Base-by-base conservation (phyloP, 2,329 filamentous ascomycete genomes). In the Ophiostoma montium region DNA sequence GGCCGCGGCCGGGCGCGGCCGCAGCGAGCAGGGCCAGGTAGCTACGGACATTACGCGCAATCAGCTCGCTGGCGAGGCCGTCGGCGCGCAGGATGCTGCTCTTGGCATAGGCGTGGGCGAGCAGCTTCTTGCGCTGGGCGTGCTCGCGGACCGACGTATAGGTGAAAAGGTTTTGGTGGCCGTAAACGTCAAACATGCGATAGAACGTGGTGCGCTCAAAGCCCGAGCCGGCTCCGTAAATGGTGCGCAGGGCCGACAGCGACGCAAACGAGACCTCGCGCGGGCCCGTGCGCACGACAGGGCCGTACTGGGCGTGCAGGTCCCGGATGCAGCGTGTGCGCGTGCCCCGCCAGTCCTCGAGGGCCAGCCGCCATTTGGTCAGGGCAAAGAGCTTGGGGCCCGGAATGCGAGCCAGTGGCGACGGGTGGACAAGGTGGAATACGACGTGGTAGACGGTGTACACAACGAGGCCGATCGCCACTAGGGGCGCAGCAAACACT, bases 101-200 rank as follows among this genome's bases (percentile, higher is more conserved):
- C 50, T 77, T 78, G 1, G 73, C 69, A 50, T 77, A 78, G 0
- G 69, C 67, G 51, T 75, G 69, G 4, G 68, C 66, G 23, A 76
- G 50, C 0, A 75, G 51, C 54, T 74, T 76, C 61, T 77, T 77
- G 16, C 74, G 59, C 1, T 70, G 65, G 0, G 63, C 64, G 56
- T 77, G 72, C 2, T 65, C 61, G 30, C 63, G 64, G 0, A 62
- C 61, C 0, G 63, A 61, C 7, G 61, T 60, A 52, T 76, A 75
- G 0, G 70, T 72, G 56, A 77, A 76, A 2, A 77, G 55, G 48
- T 76, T 75, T 56, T 67, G 67, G 10, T 63, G 62, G 0, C 70
- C 71, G 46, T 74, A 75, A 0, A 67, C 70, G 53, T 75, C 71
- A 51, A 77, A 76, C 69, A 76, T 75, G 41, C 67, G 65, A 49